Conservation (phyloP, 352 stramenopile species). For the Phytophthora sp. region DNA sequence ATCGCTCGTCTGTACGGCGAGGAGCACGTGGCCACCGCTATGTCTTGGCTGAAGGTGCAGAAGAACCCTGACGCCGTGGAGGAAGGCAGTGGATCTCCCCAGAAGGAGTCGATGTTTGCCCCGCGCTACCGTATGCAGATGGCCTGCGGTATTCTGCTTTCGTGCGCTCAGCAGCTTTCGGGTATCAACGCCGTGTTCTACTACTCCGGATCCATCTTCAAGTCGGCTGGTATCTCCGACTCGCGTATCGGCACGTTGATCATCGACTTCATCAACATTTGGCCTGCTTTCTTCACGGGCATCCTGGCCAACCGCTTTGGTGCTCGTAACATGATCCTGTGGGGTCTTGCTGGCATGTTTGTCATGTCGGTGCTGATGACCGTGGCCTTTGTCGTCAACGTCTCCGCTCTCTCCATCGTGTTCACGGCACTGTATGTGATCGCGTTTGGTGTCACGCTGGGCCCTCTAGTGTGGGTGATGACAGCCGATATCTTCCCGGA, state of each 20-base stretch:
- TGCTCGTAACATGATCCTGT: constrained; percentile 52
- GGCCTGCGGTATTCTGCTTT: constrained; percentile 9
- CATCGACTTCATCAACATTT: constrained; percentile 23
- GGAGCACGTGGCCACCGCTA: constrained; percentile 30
- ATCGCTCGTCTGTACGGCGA: constrained; percentile 41
- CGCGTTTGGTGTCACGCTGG: constrained; percentile 4
- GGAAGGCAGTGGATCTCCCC: not conserved
- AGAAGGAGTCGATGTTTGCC: constrained; percentile 33
- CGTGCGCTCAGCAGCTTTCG: constrained; percentile 10
- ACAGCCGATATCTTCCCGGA: constrained; percentile 11
- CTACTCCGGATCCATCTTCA: constrained; percentile 11
- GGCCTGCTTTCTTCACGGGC: constrained; percentile 11
- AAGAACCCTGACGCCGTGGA: constrained; percentile 8
- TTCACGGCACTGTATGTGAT: constrained; percentile 10
- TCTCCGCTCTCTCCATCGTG: constrained; percentile 1
- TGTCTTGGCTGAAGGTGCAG: constrained; percentile 37
- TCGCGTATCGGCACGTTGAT: constrained; percentile 14
- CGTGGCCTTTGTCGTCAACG: constrained; percentile 36
- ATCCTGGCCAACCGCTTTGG: constrained; percentile 45
- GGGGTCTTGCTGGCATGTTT: constrained; percentile 42
- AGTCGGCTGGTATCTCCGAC: constrained; percentile 8
- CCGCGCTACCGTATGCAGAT: constrained; percentile 21
- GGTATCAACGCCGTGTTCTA: constrained; percentile 18
- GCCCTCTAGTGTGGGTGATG: constrained; percentile 8
- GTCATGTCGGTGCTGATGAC: constrained; percentile 48